A percentile compares a stretch with the other conserved stretches of the same genome.
Conservation (phyloP, 805 yeast genomes). For the Yarrowia hollandica region DNA sequence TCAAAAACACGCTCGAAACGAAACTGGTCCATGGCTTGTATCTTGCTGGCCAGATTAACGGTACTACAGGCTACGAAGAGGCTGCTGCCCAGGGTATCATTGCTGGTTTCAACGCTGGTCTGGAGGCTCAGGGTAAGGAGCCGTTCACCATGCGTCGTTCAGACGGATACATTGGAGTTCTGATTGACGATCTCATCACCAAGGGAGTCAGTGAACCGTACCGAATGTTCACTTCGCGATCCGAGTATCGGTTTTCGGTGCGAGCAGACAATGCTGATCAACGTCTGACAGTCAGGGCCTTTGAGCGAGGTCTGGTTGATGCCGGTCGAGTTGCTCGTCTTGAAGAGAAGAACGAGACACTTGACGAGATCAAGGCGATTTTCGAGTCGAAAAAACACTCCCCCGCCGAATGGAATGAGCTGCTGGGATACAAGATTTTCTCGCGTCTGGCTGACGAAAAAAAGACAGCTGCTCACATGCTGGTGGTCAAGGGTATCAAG, state of each 20-base stretch:
- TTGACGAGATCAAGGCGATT: constrained; percentile 48
- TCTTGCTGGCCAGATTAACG: constrained; percentile 96
- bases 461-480: constrained; percentile 69
- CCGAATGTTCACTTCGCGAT: constrained; percentile 95
- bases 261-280: constrained; percentile 93
- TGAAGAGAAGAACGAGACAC: constrained; percentile 47
- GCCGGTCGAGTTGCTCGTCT: constrained; percentile 57
- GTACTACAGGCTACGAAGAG: constrained; percentile 98
- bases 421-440: constrained; percentile 40
- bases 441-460: constrained; percentile 47
- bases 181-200: constrained; percentile 90
- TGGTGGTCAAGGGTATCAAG: constrained; percentile 52
- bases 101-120: constrained; percentile 95
- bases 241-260: constrained; percentile 87
- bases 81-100: constrained; percentile 96
- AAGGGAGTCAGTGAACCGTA: constrained; percentile 97
- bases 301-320: constrained; percentile 63
- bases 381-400: constrained; percentile 51
- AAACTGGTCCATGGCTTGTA: constrained; percentile 73
- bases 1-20: constrained; percentile 75
- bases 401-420: constrained; percentile 60
- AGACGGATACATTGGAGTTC: constrained; percentile 88
- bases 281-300: constrained; percentile 72
- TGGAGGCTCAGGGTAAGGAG: constrained; percentile 44
- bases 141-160: constrained; percentile 64